Conservation (phyloP, 2,329 filamentous ascomycete species). For the Ilyonectria sp. region DNA sequence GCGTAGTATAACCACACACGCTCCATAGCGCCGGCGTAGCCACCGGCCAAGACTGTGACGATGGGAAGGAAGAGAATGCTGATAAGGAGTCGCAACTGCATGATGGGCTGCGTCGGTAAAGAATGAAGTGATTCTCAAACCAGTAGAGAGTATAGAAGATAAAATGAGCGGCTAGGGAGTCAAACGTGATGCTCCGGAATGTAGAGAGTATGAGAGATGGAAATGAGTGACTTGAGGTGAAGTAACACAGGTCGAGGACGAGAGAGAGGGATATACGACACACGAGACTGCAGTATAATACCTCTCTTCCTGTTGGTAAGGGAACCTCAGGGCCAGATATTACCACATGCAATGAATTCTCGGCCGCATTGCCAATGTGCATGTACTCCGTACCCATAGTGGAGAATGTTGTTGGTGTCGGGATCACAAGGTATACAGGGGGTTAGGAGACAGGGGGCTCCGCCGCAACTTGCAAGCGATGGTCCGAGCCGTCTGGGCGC, state of each 20-base stretch:
- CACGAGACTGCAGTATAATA: conserved; percentile 9
- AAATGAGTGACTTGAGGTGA: conserved; percentile 17
- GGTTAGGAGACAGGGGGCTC: conserved; percentile 4
- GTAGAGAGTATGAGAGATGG: conserved; percentile 5
- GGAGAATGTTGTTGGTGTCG: conserved; percentile 5
- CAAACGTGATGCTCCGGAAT: conserved; percentile 2
- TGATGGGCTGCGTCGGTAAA: conserved; percentile 6
- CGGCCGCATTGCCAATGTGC: conserved; percentile 1
- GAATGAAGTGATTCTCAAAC: conserved; percentile 6
- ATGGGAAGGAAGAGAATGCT: conserved; percentile 16
- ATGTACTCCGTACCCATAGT: conserved; percentile 7
- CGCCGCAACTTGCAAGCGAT: neutral
- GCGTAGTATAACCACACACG: conserved; percentile 28
- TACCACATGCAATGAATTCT: conserved; percentile 8
- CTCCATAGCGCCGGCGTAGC: conserved; percentile 22
- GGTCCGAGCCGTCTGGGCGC: neutral
- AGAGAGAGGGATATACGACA: conserved; percentile 1
- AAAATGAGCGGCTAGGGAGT: conserved; percentile 11
- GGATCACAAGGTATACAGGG: conserved; percentile 1
- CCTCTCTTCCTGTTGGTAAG: conserved; percentile 15
- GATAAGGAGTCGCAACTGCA: conserved; percentile 8
- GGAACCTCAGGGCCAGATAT: conserved; percentile 3
- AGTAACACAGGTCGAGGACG: neutral
- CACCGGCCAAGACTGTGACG: conserved; percentile 21
- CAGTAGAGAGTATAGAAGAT: conserved; percentile 5